These are phyloP conservation scores for Aspergillus asperescens DNA, from an alignment of 495 filamentous ascomycete species.

Conservation along the genomic window DNA sequence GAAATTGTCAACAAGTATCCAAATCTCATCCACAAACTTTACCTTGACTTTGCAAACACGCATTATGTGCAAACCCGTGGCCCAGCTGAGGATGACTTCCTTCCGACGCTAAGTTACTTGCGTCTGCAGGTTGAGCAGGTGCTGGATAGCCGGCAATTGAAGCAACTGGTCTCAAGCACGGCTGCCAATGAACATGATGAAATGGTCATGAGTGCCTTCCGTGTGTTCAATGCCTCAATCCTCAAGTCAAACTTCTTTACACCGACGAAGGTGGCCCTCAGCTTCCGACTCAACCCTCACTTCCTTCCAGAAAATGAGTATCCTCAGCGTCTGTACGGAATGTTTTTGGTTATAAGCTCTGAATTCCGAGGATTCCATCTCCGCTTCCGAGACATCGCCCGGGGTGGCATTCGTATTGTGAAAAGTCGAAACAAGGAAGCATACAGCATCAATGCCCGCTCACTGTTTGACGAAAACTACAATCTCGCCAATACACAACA, in stretches of 20 bases:
- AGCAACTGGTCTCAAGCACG: conserved; percentile 73
- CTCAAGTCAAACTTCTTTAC: conserved; percentile 99
- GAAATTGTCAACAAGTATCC: conserved; percentile 95
- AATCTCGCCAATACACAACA: conserved; percentile 97
- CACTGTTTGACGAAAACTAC: conserved; percentile 97
- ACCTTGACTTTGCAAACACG: conserved; percentile 83
- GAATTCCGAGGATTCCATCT: conserved; percentile 97
- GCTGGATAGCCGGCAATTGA: conserved; percentile 70
- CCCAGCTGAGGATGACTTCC: conserved; percentile 60
- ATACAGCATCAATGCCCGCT: conserved; percentile 92
- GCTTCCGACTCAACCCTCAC: conserved; percentile 84
- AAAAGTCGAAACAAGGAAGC: conserved; percentile 93
- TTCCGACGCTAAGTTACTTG: conserved; percentile 75
- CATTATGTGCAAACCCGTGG: conserved; percentile 85
- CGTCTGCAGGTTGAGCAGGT: conserved; percentile 68
- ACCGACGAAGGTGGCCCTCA: conserved; percentile 94
- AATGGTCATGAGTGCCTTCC: conserved; percentile 97
- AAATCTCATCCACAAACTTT: conserved; percentile 78
- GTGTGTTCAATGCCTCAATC: conserved; percentile 82
- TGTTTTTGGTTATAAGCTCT: conserved; percentile 96
- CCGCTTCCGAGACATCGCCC: conserved; percentile 93
- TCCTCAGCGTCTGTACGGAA: conserved; percentile 87
- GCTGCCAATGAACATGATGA: conserved; percentile 91
- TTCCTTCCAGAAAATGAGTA: conserved; percentile 93
- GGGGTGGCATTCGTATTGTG: conserved; percentile 96